Conservation (phyloP, 176 grass and related monocot species). For the Saccharum spontaneum region DNA sequence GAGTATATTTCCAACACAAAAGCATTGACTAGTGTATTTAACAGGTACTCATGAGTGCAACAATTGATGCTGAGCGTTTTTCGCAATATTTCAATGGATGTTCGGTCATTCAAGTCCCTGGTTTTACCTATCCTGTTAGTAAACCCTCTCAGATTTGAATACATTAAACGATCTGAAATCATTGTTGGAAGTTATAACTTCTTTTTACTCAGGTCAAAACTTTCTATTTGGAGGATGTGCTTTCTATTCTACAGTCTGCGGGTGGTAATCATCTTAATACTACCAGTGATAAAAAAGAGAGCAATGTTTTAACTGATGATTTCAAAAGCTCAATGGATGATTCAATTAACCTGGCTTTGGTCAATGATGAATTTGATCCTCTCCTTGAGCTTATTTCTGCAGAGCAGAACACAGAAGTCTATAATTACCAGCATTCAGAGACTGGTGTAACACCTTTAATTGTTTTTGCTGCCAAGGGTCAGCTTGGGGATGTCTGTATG, state of each 20-base stretch:
- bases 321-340: slow-evolving; percentile 83
- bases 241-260: slow-evolving; percentile 71
- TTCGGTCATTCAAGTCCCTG: slow-evolving; percentile 88
- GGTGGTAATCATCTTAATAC: slow-evolving; percentile 68
- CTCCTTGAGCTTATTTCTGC: slow-evolving; percentile 81
- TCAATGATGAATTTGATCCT: slow-evolving; percentile 87
- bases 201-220: slow-evolving; percentile 66
- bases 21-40: slow-evolving; percentile 41
- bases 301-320: slow-evolving; percentile 55
- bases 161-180: slow-evolving; percentile 20
- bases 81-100: slow-evolving; percentile 94
- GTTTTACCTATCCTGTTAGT: slow-evolving; percentile 93
- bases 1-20: not conserved
- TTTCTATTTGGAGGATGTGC: slow-evolving; percentile 97
- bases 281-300: slow-evolving; percentile 36
- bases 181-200: slow-evolving; percentile 30
- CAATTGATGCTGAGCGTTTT: slow-evolving; percentile 84
- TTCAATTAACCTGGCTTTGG: slow-evolving; percentile 82
- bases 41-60: slow-evolving; percentile 98
- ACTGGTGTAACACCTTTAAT: slow-evolving; percentile 90
- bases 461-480: slow-evolving; percentile 89
- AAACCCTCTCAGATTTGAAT: slow-evolving; percentile 18
- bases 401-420: slow-evolving; percentile 65
- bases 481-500: slow-evolving; percentile 81
- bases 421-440: slow-evolving; percentile 85